Conservation (phyloP, 495 filamentous ascomycete genomes). For the Terfezia claveryi region DNA sequence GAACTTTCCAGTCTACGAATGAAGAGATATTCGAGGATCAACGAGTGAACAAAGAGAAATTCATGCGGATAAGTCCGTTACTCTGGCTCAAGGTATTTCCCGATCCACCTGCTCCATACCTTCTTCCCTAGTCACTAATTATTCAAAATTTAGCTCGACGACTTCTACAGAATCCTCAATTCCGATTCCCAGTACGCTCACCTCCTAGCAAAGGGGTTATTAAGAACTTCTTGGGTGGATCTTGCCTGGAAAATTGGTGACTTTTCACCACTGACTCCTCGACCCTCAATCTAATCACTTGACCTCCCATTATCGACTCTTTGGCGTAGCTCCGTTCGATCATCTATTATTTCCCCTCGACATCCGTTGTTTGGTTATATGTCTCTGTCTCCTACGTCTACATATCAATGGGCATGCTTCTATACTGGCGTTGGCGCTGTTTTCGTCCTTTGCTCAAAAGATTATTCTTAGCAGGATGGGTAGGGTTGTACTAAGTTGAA, state of each 20-base stretch:
- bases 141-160: slow-evolving; percentile 9
- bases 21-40: slow-evolving; percentile 7
- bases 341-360: too few species aligned
- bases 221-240: background rate
- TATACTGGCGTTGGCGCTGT: background rate
- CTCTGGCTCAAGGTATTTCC: slow-evolving; percentile 19
- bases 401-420: background rate
- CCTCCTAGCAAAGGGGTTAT: background rate
- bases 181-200: slow-evolving; percentile 5
- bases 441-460: background rate
- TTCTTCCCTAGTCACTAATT: background rate
- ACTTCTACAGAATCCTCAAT: slow-evolving; percentile 11
- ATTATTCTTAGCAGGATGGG: background rate
- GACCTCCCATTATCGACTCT: too few species aligned
- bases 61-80: slow-evolving; percentile 13
- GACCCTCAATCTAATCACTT: too few species aligned
- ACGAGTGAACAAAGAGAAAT: slow-evolving; percentile 12
- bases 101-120: background rate
- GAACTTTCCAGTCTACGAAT: slow-evolving; percentile 3
- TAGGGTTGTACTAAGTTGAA: background rate
- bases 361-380: background rate
- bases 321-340: too few species aligned
- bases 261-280: too few species aligned
- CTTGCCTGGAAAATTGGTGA: background rate
- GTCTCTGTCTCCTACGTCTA: background rate